Evolutionary conservation across 116 monocot genomes (phyloP).

Genomic region (Zostera marina): DNA sequence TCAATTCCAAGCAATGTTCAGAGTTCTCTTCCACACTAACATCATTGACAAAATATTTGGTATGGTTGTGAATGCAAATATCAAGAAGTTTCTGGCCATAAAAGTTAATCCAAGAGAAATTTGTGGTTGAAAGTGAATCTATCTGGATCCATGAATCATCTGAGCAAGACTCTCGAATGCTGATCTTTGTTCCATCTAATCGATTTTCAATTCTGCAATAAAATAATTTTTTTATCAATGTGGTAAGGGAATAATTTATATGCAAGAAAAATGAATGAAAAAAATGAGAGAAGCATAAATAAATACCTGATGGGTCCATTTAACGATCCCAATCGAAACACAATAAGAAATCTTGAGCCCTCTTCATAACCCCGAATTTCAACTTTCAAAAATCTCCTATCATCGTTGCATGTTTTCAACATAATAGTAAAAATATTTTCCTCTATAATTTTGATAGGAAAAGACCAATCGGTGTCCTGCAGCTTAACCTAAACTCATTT

Average conservation of each 20-base stretch:
- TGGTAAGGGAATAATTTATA: neutral
- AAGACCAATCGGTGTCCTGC: constrained; percentile 66
- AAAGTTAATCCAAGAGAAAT: constrained; percentile 75
- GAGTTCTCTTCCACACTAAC: constrained; percentile 38
- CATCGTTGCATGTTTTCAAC: constrained; percentile 46
- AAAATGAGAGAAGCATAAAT: neutral
- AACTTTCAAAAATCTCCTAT: constrained; percentile 48
- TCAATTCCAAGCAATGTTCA: constrained; percentile 23
- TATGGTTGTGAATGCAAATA: constrained; percentile 23
- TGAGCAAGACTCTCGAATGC: constrained; percentile 50
- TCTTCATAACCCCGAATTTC: constrained; percentile 96
- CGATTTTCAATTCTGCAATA: constrained; percentile 75
- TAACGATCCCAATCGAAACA: constrained; percentile 49
- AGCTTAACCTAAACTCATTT: constrained; percentile 48
- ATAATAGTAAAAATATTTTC: constrained; percentile 66
- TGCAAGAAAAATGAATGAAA: neutral
- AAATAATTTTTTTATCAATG: neutral
- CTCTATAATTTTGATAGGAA: constrained; percentile 64
- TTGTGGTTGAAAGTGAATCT: constrained; percentile 51
- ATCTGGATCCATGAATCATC: constrained; percentile 48
- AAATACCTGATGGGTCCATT: constrained; percentile 69
- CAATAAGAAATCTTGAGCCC: constrained; percentile 77
- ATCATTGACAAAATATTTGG: constrained; percentile 16
- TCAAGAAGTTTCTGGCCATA: constrained; percentile 54
- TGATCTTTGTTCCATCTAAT: constrained; percentile 20